Evolutionary conservation across 1,139 yeast genomes (phyloP).

Genomic region (Geotrichum citri-aurantii): DNA sequence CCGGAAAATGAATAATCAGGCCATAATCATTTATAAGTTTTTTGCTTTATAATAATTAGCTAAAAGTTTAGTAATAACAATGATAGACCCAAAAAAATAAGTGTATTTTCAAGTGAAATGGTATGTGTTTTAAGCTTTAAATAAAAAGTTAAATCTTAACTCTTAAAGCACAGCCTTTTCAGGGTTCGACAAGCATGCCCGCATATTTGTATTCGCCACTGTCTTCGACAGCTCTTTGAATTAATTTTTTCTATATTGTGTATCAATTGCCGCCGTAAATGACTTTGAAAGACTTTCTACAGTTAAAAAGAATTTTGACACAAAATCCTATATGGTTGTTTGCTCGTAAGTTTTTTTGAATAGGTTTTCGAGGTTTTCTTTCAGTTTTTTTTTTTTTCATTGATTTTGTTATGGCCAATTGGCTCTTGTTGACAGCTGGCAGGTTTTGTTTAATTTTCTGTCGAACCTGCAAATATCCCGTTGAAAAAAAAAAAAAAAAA

Average conservation of each 20-base stretch:
- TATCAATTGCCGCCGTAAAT: too few species aligned
- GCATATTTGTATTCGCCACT: not conserved
- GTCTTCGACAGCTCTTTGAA: too few species aligned
- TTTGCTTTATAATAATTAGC: not conserved
- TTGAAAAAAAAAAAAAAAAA: not conserved
- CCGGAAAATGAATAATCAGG: not conserved
- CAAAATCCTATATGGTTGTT: too few species aligned
- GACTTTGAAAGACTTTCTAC: too few species aligned
- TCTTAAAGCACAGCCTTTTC: not conserved
- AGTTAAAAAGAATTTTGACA: too few species aligned
- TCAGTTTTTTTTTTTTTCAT: not conserved
- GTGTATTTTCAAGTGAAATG: too few species aligned
- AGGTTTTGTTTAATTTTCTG: not conserved
- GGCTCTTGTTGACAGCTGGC: not conserved
- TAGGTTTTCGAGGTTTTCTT: not conserved
- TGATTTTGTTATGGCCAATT: not conserved
- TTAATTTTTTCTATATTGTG: too few species aligned
- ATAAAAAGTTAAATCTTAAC: not conserved
- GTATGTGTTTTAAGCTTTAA: not conserved
- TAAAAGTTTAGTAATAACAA: not conserved
- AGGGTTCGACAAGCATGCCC: not conserved
- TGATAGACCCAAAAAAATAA: too few species aligned
- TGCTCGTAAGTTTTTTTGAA: too few species aligned
- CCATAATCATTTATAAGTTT: not conserved
- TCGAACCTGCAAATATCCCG: not conserved